Base-by-base conservation (phyloP, 768 basidiomycete species). In the Tylopilus intermedius region DNA sequence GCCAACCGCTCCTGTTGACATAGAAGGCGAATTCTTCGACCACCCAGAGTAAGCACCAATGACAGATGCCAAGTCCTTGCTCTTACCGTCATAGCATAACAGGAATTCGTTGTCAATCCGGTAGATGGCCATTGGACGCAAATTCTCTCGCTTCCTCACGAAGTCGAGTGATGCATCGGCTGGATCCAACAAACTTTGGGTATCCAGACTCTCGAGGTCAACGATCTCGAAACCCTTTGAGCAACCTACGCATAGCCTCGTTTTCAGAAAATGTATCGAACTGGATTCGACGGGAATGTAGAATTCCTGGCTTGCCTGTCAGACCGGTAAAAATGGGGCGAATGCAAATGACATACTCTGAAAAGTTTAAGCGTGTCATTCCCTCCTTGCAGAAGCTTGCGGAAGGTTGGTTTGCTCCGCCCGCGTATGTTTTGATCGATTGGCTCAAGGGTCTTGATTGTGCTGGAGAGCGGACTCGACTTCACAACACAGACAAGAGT, bases 151-250 rank as follows among this genome's bases (percentile, higher is more conserved):
- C 71, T 87, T 92, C 58, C 91, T 78, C 30, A 97, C 92, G 73
- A 99, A 97, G 57, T 98, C 94, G 35, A 99, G 79, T 13, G 86
- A 86, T 54, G 82, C 80, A 64, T 99, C 96, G 10, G 84, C 81
- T 0, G 95, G 96, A 71, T 99, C 96, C 48, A 99, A 77, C 60
- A 99, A 69, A 4, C 92, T 92, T 72, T 98, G 95, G 39, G 95
- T 97, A 68, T 99, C 96, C 71, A 99, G 73, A 54, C 88, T 94
- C 69, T 97, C 94, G 37, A 98, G 79, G 68, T 99, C 96, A 57
- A 99, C 92, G 58, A 99, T 97, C 73, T 98, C 96, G 68, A 99
- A 98, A 15, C 96, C 96, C 62, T 91, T 88, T 9, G 94, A 90
- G 65, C 94, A 95, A 1, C 95, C 96, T 13, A 99, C 91, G 67